Percentiles rank a stretch among this genome's conserved stretches.
phyloP scores from a whole-genome alignment of 2,329 filamentous ascomycete species.

The Kalmusia sp. region DNA sequence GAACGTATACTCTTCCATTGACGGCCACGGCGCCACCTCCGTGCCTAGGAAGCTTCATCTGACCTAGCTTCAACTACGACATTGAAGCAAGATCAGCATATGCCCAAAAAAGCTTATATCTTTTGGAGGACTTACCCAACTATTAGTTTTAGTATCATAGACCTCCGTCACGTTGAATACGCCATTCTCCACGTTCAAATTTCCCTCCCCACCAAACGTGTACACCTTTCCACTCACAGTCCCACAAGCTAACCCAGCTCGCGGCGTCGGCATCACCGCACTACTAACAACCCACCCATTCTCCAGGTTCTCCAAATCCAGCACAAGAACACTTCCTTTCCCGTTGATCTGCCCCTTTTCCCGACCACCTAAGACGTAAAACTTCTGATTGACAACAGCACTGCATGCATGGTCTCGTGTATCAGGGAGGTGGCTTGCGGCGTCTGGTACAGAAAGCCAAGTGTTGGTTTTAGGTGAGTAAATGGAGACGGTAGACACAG shows the following conservation, averaged over 20 bases:
- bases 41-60: constrained; percentile 34
- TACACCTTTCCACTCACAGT: constrained; percentile 28
- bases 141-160: constrained; percentile 25
- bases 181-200: constrained; percentile 17
- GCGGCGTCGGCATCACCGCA: constrained; percentile 29
- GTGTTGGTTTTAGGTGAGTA: constrained; percentile 18
- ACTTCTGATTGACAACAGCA: constrained; percentile 26
- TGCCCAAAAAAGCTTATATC: neutral
- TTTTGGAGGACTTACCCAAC: constrained; percentile 17
- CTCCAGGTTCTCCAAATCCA: constrained; percentile 29
- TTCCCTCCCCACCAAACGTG: constrained; percentile 37
- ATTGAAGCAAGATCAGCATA: neutral
- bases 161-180: constrained; percentile 30
- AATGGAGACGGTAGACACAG: constrained; percentile 21
- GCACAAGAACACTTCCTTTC: constrained; percentile 27
- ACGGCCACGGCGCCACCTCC: constrained; percentile 33
- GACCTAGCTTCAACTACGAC: constrained; percentile 4
- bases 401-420: constrained; percentile 31
- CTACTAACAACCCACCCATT: constrained; percentile 24
- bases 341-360: constrained; percentile 19
- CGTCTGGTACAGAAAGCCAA: constrained; percentile 18
- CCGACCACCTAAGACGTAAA: constrained; percentile 36
- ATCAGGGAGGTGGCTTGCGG: constrained; percentile 26
- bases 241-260: constrained; percentile 30
- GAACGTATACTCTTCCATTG: constrained; percentile 27